Percentiles rank a stretch among this genome's conserved stretches.
These are phyloP conservation scores for Fraxinus nigra DNA, from an alignment of 305 asterid species.

Conservation along the genomic window DNA sequence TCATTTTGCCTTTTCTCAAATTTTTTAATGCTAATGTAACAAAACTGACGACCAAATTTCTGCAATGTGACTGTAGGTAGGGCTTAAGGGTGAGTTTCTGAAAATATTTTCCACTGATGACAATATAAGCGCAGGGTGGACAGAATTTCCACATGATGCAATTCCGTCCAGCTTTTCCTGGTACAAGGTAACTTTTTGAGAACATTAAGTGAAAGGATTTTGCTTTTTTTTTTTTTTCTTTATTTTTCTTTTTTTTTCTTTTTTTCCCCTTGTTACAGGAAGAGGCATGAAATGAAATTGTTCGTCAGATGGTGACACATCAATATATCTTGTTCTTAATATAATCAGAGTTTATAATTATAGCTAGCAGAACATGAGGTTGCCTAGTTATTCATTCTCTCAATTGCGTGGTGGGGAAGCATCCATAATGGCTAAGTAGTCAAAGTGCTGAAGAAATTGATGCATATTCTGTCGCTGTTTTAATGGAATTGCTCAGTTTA, in stretches of 20 bases:
- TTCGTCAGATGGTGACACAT: neutral
- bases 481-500: neutral
- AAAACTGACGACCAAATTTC: conserved; percentile 16
- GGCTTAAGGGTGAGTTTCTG: conserved; percentile 72
- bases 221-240: neutral
- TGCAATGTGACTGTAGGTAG: conserved; percentile 46
- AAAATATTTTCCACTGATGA: conserved; percentile 41
- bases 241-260: neutral
- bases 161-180: conserved; percentile 65
- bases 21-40: conserved; percentile 1
- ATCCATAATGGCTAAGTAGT: neutral
- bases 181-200: conserved; percentile 61
- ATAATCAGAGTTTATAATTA: neutral
- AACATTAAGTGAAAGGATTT: conserved; percentile 12
- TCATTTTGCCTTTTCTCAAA: neutral
- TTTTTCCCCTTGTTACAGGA: neutral
- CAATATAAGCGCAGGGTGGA: conserved; percentile 47
- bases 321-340: neutral
- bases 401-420: neutral
- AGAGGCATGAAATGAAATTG: neutral
- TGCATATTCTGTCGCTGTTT: neutral
- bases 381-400: neutral
- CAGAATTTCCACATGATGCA: conserved; percentile 47
- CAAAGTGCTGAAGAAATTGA: conserved; percentile 7
- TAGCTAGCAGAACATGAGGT: conserved; percentile 1